Evolutionary conservation across 305 asterid genomes (phyloP).

Genomic region (Fraxinus xanthoxyloides): DNA sequence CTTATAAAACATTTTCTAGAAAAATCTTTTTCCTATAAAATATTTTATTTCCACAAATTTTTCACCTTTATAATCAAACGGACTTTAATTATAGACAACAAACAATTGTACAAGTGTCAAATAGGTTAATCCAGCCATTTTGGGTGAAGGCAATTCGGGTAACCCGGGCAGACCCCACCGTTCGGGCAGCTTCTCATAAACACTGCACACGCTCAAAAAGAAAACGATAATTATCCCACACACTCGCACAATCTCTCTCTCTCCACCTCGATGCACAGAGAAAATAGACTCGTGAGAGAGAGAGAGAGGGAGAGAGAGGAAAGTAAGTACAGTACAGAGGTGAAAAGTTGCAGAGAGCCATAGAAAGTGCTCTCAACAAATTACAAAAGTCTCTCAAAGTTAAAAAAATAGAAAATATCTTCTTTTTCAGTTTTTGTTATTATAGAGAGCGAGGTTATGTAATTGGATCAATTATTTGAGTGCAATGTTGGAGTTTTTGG

Average conservation of each 20-base stretch:
- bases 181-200: constrained; percentile 13
- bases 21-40: no score
- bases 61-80: no score
- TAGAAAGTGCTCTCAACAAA: constrained; percentile 26
- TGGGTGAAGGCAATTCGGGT: background rate
- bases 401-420: constrained; percentile 10
- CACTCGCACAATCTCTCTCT: background rate
- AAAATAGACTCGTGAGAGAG: constrained; percentile 8
- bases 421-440: constrained; percentile 1
- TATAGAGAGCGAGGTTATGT: background rate
- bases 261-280: background rate
- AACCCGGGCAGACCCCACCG: constrained; percentile 7
- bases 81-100: no score
- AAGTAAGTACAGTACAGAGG: constrained; percentile 28
- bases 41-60: no score
- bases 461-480: constrained; percentile 30
- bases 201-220: constrained; percentile 11
- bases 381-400: constrained; percentile 2
- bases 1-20: no score
- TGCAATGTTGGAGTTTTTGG: constrained; percentile 29
- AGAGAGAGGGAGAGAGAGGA: background rate
- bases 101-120: background rate
- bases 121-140: background rate
- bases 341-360: constrained; percentile 32
- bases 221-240: constrained; percentile 15